These are phyloP conservation scores for Talaromyces islandicus DNA, from an alignment of 2,329 filamentous ascomycete genomes.

Conservation along the genomic window DNA sequence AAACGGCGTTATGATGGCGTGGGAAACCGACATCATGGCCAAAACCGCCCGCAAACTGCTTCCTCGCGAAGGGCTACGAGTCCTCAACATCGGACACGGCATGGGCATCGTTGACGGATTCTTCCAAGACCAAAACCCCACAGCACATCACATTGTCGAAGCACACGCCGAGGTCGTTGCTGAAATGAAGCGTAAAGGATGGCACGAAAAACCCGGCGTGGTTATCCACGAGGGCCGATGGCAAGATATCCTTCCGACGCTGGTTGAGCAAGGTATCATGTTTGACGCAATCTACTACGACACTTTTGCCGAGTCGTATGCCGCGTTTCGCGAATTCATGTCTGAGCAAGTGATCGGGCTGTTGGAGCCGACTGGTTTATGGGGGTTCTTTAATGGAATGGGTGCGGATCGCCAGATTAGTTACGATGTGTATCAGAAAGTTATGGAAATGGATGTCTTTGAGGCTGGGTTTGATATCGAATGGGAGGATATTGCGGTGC, in stretches of 20 bases:
- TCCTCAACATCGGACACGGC: constrained; percentile 83
- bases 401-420: constrained; percentile 88
- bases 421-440: constrained; percentile 92
- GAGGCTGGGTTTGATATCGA: constrained; percentile 87
- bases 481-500: constrained; percentile 73
- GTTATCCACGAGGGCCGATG: constrained; percentile 65
- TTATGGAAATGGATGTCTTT: constrained; percentile 82
- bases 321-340: constrained; percentile 79
- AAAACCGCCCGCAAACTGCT: constrained; percentile 65
- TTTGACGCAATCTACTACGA: constrained; percentile 96
- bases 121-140: constrained; percentile 62
- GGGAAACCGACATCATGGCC: constrained; percentile 83
- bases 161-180: constrained; percentile 72
- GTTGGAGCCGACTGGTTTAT: constrained; percentile 51
- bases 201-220: constrained; percentile 57
- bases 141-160: constrained; percentile 76
- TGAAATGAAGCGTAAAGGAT: constrained; percentile 61
- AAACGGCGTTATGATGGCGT: constrained; percentile 92
- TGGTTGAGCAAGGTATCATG: constrained; percentile 62
- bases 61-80: constrained; percentile 55
- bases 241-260: constrained; percentile 69
- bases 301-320: constrained; percentile 93
- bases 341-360: constrained; percentile 77
- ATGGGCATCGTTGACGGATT: constrained; percentile 84
- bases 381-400: constrained; percentile 66